phyloP scores from a whole-genome alignment of 192 early-diverging fungal species.

The Coemansia sp. region DNA sequence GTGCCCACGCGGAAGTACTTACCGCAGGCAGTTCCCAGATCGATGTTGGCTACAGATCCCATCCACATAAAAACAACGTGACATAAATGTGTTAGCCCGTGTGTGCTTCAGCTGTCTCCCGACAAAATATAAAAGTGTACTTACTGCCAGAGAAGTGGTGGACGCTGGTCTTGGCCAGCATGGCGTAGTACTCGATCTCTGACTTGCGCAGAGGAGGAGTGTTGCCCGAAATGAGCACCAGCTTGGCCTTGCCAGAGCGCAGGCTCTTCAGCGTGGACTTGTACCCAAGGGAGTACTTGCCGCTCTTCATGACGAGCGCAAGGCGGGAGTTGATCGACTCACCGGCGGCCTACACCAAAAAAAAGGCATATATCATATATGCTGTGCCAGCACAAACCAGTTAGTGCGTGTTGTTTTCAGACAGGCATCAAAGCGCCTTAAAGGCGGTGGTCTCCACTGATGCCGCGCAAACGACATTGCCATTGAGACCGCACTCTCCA shows the following conservation, averaged over 20 bases:
- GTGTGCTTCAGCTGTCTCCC: too few species aligned
- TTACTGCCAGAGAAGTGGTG: constrained; percentile 98
- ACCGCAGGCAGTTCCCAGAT: constrained; percentile 99
- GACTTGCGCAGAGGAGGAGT: constrained; percentile 99
- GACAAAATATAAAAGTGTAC: too few species aligned
- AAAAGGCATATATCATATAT: neutral
- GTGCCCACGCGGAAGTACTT: constrained; percentile 96
- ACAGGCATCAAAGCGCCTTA: too few species aligned
- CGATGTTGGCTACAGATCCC: constrained; percentile 96
- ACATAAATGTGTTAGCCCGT: too few species aligned
- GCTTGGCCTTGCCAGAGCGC: constrained; percentile 96
- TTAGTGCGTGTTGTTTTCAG: constrained; percentile 2
- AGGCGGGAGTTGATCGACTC: constrained; percentile 99
- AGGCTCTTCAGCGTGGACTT: constrained; percentile 98
- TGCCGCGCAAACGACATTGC: too few species aligned
- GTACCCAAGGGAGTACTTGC: constrained; percentile 97
- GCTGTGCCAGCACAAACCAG: neutral
- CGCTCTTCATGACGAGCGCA: constrained; percentile 98
- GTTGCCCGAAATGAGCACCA: constrained; percentile 98
- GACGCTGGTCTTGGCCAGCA: constrained; percentile 99
- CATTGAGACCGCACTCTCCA: too few species aligned
- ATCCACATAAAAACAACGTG: too few species aligned
- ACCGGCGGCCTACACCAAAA: constrained; percentile 65
- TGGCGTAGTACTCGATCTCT: constrained; percentile 99
- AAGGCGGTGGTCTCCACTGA: too few species aligned